phyloP scores from a whole-genome alignment of 1,284 basidiomycete genomes.

The Cutaneotrichosporon mucoides region DNA sequence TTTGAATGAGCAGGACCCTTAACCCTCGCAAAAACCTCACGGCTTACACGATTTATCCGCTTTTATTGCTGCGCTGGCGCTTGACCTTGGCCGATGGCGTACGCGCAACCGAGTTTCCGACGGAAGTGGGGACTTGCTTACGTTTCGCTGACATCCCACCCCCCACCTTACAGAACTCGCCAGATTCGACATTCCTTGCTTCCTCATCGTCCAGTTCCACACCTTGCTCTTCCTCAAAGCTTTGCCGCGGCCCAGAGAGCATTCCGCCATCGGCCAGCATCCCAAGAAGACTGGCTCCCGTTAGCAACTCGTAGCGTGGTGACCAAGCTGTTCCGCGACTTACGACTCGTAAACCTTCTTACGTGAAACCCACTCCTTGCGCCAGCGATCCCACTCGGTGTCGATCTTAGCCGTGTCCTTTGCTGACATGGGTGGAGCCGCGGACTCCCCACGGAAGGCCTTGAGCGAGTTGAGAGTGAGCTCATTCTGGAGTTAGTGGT shows the following conservation, averaged over 20 bases:
- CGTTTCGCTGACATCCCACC: background rate
- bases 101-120: background rate
- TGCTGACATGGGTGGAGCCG: conserved; percentile 26
- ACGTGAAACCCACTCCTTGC: conserved; percentile 43
- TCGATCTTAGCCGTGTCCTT: conserved; percentile 43
- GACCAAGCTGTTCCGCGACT: conserved; percentile 8
- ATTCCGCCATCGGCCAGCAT: conserved; percentile 29
- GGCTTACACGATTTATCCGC: no score
- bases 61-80: no score
- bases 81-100: no score
- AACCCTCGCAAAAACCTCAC: no score
- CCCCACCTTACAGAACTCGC: conserved; percentile 33
- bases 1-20: no score
- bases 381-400: conserved; percentile 41
- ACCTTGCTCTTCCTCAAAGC: conserved; percentile 43
- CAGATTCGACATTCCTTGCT: conserved; percentile 33
- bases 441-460: conserved; percentile 21
- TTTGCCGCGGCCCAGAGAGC: conserved; percentile 16
- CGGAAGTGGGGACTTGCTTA: background rate
- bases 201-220: conserved; percentile 41
- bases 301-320: background rate
- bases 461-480: conserved; percentile 26
- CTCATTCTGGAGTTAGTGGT: conserved; percentile 27
- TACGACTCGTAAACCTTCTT: conserved; percentile 46
- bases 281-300: conserved; percentile 16